phyloP scores from a whole-genome alignment of 768 basidiomycete species.

The Leccinum obscurum region DNA sequence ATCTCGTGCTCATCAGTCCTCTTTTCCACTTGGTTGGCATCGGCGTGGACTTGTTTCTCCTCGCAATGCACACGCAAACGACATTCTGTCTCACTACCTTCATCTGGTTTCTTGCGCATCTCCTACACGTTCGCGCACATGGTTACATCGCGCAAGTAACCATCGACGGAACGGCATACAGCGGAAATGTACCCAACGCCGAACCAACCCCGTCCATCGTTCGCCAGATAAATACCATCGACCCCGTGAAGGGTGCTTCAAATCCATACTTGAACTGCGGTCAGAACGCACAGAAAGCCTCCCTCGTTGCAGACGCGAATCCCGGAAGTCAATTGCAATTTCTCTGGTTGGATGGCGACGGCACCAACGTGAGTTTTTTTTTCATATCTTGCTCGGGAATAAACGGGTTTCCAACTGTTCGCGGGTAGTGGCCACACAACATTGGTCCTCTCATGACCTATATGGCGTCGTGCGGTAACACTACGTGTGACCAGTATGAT shows the following conservation, averaged over 20 bases:
- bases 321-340: conserved; percentile 58
- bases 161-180: no score
- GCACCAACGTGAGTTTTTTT: conserved; percentile 32
- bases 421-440: conserved; percentile 50
- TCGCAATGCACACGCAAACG: no score
- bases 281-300: conserved; percentile 47
- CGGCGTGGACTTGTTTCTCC: no score
- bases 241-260: conserved; percentile 55
- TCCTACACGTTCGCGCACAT: no score
- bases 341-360: conserved; percentile 53
- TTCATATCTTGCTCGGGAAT: not conserved
- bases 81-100: no score
- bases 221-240: conserved; percentile 43
- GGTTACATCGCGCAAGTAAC: no score
- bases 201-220: conserved; percentile 41
- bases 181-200: conserved; percentile 23
- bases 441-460: conserved; percentile 75
- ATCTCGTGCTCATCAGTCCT: no score
- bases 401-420: not conserved
- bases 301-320: conserved; percentile 52
- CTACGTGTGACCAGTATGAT: conserved; percentile 61
- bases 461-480: conserved; percentile 60
- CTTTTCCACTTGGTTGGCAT: no score
- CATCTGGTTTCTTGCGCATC: no score
- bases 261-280: conserved; percentile 66